Evolutionary conservation across 2,329 filamentous ascomycete species (phyloP).

Genomic region (Aschersonia sp.): DNA sequence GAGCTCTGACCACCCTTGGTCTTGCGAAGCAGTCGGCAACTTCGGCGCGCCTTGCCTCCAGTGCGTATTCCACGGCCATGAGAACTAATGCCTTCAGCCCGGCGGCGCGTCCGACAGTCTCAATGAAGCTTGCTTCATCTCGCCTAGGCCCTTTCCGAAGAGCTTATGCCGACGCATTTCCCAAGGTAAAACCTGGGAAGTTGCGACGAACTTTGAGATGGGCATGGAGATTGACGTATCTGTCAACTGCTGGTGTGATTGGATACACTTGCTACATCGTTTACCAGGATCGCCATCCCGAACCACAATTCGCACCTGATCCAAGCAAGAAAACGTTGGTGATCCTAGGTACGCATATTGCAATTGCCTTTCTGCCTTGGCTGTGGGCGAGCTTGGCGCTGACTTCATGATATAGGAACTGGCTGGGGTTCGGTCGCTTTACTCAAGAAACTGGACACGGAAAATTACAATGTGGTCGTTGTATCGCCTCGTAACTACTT

Average conservation of each 20-base stretch:
- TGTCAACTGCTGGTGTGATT: conserved; percentile 54
- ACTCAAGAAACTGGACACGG: conserved; percentile 95
- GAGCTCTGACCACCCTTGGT: conserved; percentile 24
- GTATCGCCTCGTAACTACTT: conserved; percentile 99
- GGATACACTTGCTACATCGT: conserved; percentile 68
- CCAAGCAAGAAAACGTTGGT: conserved; percentile 94
- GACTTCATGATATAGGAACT: conserved; percentile 48
- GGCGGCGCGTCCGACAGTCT: conserved; percentile 14
- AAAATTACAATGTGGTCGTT: conserved; percentile 98
- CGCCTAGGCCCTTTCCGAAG: conserved; percentile 27
- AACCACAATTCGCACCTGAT: conserved; percentile 65
- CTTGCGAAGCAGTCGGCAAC: conserved; percentile 15
- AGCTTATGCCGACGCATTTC: conserved; percentile 36
- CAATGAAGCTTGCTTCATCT: conserved; percentile 19
- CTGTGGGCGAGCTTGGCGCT: conserved; percentile 1
- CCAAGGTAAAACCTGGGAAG: conserved; percentile 37
- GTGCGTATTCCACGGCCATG: conserved; percentile 19
- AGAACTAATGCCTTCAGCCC: conserved; percentile 9
- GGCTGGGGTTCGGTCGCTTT: conserved; percentile 93
- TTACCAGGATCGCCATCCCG: conserved; percentile 69
- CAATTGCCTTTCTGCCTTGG: background rate
- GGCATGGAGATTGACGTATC: conserved; percentile 70
- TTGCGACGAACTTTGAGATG: conserved; percentile 60
- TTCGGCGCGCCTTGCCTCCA: conserved; percentile 14
- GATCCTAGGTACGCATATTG: conserved; percentile 56